A percentile compares a stretch with the other conserved stretches of the same genome.
These are phyloP conservation scores for Penicillium fimorum DNA, from an alignment of 495 filamentous ascomycete species.

Conservation along the genomic window DNA sequence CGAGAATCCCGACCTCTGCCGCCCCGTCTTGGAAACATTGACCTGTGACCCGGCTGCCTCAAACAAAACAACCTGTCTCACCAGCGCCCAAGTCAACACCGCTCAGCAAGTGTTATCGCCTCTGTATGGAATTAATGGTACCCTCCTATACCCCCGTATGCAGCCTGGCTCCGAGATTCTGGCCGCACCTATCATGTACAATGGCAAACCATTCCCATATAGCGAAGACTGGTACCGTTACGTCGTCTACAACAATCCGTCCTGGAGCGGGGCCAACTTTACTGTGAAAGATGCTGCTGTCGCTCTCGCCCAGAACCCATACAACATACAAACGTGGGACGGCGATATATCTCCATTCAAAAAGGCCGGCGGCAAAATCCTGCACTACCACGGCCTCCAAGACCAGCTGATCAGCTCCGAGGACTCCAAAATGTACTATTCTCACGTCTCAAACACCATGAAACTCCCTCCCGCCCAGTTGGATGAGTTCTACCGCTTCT, in stretches of 20 bases:
- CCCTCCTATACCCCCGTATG: conserved; percentile 56
- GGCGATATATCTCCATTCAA: conserved; percentile 45
- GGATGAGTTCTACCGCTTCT: conserved; percentile 61
- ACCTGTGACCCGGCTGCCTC: conserved; percentile 44
- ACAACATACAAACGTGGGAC: conserved; percentile 50
- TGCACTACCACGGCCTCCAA: conserved; percentile 51
- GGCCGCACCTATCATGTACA: conserved; percentile 35
- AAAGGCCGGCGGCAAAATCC: conserved; percentile 46
- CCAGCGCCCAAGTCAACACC: conserved; percentile 53
- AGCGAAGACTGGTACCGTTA: conserved; percentile 52
- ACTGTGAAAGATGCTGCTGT: conserved; percentile 39
- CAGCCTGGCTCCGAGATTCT: conserved; percentile 43
- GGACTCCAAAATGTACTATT: conserved; percentile 45
- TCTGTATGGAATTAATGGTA: conserved; percentile 49
- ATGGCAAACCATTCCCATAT: conserved; percentile 40
- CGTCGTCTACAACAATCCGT: conserved; percentile 52
- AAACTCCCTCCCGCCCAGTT: conserved; percentile 35
- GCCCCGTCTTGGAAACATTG: conserved; percentile 51
- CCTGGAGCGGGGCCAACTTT: conserved; percentile 45
- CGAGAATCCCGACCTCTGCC: conserved; percentile 54
- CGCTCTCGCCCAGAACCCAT: conserved; percentile 44
- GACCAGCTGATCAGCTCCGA: conserved; percentile 47
- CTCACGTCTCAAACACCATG: conserved; percentile 47
- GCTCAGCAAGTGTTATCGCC: conserved; percentile 54
- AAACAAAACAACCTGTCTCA: conserved; percentile 51